Evolutionary conservation across 2,329 filamentous ascomycete genomes (phyloP).

Genomic region (Laburnicola sp.): DNA sequence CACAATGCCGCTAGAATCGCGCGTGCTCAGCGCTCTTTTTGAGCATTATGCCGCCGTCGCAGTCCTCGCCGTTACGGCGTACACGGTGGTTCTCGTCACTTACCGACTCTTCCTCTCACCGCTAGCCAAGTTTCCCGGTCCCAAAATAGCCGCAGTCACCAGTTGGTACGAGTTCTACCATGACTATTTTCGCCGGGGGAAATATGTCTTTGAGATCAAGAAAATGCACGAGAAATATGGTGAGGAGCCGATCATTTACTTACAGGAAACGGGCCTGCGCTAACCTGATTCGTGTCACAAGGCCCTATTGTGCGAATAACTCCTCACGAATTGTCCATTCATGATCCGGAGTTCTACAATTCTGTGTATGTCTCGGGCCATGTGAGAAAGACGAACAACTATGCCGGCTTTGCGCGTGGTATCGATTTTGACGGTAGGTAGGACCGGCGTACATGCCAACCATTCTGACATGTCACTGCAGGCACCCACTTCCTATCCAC

Average conservation of each 20-base stretch:
- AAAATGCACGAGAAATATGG: conserved; percentile 37
- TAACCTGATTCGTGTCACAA: conserved; percentile 7
- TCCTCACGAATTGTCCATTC: conserved; percentile 29
- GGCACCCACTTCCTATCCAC: conserved; percentile 20
- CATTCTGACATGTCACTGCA: conserved; percentile 1
- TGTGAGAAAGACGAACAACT: conserved; percentile 21
- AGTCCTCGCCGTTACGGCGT: not conserved
- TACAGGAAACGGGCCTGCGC: not conserved
- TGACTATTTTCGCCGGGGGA: conserved; percentile 26
- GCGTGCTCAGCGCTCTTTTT: conserved; percentile 1
- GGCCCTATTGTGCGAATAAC: conserved; percentile 37
- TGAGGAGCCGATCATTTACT: conserved; percentile 5
- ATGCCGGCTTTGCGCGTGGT: conserved; percentile 17
- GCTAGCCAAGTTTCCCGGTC: conserved; percentile 28
- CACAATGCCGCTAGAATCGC: not conserved
- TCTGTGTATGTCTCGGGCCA: conserved; percentile 28
- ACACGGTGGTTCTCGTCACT: conserved; percentile 4
- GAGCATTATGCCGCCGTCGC: conserved; percentile 1
- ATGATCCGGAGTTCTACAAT: conserved; percentile 28
- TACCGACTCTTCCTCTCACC: conserved; percentile 23
- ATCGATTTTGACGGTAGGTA: conserved; percentile 28
- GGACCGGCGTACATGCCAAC: not conserved
- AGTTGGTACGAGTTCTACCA: conserved; percentile 32
- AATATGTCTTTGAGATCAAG: conserved; percentile 33
- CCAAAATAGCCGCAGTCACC: conserved; percentile 28